Evolutionary conservation across 768 basidiomycete species (phyloP).

Genomic region (Trametes cingulata): DNA sequence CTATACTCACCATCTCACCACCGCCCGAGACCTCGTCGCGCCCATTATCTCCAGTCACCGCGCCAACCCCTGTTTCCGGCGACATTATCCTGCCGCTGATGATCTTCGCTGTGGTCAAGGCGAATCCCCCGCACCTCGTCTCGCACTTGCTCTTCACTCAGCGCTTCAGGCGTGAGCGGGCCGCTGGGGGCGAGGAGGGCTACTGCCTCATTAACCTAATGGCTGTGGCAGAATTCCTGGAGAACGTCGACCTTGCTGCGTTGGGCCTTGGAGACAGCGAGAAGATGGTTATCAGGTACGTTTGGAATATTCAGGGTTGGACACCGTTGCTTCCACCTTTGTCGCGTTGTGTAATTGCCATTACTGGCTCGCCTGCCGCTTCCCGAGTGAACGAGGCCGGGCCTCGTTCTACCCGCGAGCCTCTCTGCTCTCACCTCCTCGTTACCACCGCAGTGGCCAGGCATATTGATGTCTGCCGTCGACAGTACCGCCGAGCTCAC

Average conservation of each 20-base stretch:
- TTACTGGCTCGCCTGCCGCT: not conserved
- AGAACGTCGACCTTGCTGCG: conserved; percentile 85
- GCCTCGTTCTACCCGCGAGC: not conserved
- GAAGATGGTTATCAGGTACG: conserved; percentile 57
- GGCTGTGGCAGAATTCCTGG: conserved; percentile 94
- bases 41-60: conserved; percentile 22
- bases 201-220: conserved; percentile 94
- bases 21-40: conserved; percentile 15
- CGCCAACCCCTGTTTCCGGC: conserved; percentile 65
- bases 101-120: conserved; percentile 91
- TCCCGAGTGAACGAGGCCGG: not conserved
- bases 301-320: not conserved
- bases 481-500: conserved; percentile 74
- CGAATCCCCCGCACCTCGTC: conserved; percentile 83
- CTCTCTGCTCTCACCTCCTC: conserved; percentile 4
- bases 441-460: not conserved
- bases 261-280: conserved; percentile 64
- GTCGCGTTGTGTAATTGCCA: not conserved
- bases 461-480: not conserved
- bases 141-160: conserved; percentile 68
- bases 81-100: conserved; percentile 92
- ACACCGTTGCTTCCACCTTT: conserved; percentile 4
- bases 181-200: conserved; percentile 76
- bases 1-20: conserved; percentile 16
- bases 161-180: conserved; percentile 54